Base-by-base conservation (phyloP, 176 grass and related monocot species). In the Zizania latifolia region DNA sequence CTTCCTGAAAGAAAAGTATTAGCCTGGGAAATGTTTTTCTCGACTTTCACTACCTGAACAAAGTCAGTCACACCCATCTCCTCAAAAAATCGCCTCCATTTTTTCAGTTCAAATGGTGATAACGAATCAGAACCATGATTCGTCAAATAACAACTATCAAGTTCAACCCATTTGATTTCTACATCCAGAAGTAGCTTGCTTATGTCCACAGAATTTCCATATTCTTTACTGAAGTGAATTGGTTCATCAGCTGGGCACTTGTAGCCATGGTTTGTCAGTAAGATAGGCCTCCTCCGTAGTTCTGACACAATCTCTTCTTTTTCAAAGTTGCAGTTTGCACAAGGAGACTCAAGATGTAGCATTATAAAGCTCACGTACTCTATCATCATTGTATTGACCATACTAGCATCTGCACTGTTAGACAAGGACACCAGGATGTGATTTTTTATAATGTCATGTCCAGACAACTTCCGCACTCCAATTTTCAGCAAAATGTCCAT, bases 21-120 rank as follows among this genome's bases (percentile, higher is more conserved):
- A 78, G 46, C 26, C 22, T 84, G 84, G 4, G 74, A 56, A 14
- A 48, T 68, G 32, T 53, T 73, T 61, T 82, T 93, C 71, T 84
- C 73, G 82, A 89, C 63, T 62, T 74, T 61, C 76, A 80, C 84
- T 74, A 94, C 79, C 83, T 89, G 88, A 37, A 98, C 89, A 74
- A 98, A 98, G 81, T 98, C 94, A 83, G 91, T 94, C 34, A 92
- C 82, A 35, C 94, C 91, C 58, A 98, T 76, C 57, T 92, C 91
- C 64, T 89, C 84, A 70, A 98, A 85, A 81, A 98, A 98, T 28
- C 71, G 81, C 50, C 91, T 93, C 90, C 94, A 98, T 41, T 39
- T 67, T 59, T 71, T 81, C 35, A 58, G 35, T 79, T 70, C 62
- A 86, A 58, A 83, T 78, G 68, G 37, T 78, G 71, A 38, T 75